These are phyloP conservation scores for Mortierella sp. DNA, from an alignment of 371 early-diverging fungal species.

Conservation along the genomic window DNA sequence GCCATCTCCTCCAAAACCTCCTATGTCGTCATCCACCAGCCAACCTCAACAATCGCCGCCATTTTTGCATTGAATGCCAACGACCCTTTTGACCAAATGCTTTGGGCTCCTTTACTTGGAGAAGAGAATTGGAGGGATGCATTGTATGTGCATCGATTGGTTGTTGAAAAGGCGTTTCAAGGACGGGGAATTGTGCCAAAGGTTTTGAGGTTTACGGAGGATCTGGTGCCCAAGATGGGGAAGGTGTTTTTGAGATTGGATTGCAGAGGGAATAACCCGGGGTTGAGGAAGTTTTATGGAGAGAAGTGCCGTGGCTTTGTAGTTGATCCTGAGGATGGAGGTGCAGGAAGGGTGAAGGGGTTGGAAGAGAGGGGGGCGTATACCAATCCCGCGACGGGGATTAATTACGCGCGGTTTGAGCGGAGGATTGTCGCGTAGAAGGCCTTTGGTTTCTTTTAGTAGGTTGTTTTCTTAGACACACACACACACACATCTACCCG, in stretches of 20 bases:
- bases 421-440: slow-evolving; percentile 13
- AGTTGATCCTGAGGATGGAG: slow-evolving; percentile 1
- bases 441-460: background rate
- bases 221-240: slow-evolving; percentile 21
- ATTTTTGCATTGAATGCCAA: slow-evolving; percentile 49
- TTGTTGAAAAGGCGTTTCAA: slow-evolving; percentile 43
- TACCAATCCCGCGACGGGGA: slow-evolving; percentile 43
- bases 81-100: slow-evolving; percentile 56
- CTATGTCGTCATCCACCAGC: slow-evolving; percentile 31
- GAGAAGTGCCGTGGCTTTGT: slow-evolving; percentile 45
- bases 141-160: slow-evolving; percentile 50
- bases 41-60: slow-evolving; percentile 33
- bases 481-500: no score
- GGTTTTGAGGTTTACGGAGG: slow-evolving; percentile 33
- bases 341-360: slow-evolving; percentile 23
- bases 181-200: slow-evolving; percentile 42
- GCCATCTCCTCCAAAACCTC: slow-evolving; percentile 37
- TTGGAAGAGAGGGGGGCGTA: slow-evolving; percentile 38
- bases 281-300: slow-evolving; percentile 43
- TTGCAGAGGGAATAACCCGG: slow-evolving; percentile 49
- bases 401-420: slow-evolving; percentile 50
- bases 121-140: slow-evolving; percentile 49
- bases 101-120: slow-evolving; percentile 38
- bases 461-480: no score
- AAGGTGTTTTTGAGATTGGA: slow-evolving; percentile 41